Conservation (phyloP, 371 early-diverging fungal genomes). For the Rhizopus delemar region DNA sequence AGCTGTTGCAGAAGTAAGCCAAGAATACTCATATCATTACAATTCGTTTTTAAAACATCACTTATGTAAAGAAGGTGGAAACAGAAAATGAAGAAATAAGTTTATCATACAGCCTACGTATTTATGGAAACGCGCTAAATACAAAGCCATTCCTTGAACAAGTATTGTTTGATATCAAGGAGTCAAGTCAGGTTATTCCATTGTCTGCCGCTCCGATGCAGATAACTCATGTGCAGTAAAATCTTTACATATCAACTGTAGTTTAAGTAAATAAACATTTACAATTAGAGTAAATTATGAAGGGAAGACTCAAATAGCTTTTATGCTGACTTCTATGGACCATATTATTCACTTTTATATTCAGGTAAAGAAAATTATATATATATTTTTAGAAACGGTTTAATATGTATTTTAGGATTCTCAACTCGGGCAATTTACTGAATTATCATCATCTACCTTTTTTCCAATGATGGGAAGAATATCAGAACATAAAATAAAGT, state of each 20-base stretch:
- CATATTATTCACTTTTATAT: conserved; percentile 46
- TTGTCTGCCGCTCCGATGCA: conserved; percentile 51
- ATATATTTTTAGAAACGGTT: not conserved
- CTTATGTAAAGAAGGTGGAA: conserved; percentile 23
- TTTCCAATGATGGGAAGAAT: conserved; percentile 48
- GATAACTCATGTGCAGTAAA: conserved; percentile 45
- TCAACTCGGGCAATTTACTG: conserved; percentile 24
- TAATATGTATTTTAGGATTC: conserved; percentile 3
- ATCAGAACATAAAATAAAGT: conserved; percentile 39
- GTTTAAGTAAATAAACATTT: not conserved
- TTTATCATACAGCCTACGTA: conserved; percentile 31
- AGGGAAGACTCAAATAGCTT: conserved; percentile 25
- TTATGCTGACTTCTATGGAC: conserved; percentile 47
- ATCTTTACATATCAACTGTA: not conserved
- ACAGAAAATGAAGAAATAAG: conserved; percentile 22
- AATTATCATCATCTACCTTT: conserved; percentile 29
- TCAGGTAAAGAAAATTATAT: conserved; percentile 17
- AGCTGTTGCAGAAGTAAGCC: conserved; percentile 41
- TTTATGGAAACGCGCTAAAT: conserved; percentile 30
- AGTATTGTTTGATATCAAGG: conserved; percentile 33
- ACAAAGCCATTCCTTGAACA: conserved; percentile 43
- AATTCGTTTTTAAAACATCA: too few relatives aligned
- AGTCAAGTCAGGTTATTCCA: conserved; percentile 40
- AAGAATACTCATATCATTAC: not conserved
- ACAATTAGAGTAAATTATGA: conserved; percentile 22